Percentiles rank a stretch among this genome's conserved stretches.
phyloP scores from a whole-genome alignment of 176 grass and related monocot species.

The Hsuehochloa calcarea region DNA sequence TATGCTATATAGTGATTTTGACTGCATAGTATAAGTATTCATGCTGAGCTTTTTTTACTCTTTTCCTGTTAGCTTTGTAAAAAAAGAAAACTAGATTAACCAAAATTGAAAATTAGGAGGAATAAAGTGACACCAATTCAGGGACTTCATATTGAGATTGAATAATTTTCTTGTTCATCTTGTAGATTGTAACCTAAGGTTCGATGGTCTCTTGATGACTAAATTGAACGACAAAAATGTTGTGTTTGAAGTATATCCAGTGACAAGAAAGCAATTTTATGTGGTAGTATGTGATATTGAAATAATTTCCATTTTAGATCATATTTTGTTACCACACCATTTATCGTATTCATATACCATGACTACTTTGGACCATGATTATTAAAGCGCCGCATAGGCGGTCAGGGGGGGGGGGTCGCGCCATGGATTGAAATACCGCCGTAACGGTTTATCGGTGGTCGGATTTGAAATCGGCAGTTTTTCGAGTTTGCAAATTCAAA shows the following conservation, averaged over 20 bases:
- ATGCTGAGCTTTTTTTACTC: not conserved
- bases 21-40: not conserved
- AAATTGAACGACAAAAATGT: not conserved
- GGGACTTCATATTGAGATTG: not conserved
- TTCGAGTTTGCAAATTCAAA: no score
- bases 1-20: not conserved
- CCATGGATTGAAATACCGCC: no score
- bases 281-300: not conserved
- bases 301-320: not conserved
- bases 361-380: not conserved
- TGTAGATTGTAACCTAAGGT: not conserved
- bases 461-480: no score
- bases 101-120: not conserved
- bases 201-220: not conserved
- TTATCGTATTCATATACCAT: not conserved
- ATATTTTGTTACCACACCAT: not conserved
- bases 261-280: conserved; percentile 8
- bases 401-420: no score
- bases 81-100: conserved; percentile 20
- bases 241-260: not conserved
- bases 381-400: no score
- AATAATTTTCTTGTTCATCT: not conserved
- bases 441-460: no score
- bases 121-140: not conserved
- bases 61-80: not conserved